Evolutionary conservation across 768 basidiomycete genomes (phyloP), one percentile per base, ranked within the genome.

Genomic region (Pisolithus marmoratus): DNA sequence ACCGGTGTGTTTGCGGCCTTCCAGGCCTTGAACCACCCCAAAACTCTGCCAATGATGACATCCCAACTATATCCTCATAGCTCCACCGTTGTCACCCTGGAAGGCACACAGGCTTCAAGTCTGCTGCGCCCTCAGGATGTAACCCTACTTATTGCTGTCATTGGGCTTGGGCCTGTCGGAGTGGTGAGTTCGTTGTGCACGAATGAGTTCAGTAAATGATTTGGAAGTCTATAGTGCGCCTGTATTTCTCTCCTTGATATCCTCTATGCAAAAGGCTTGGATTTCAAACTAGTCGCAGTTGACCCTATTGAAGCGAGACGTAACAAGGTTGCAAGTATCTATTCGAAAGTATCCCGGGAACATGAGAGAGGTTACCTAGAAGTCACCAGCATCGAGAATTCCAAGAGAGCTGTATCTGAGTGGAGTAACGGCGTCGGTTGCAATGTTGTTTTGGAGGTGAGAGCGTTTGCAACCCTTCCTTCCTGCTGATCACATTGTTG

Each of bases 121-220:
- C 72, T 58, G 40, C 58, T 81, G 43, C 71, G 68, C 8, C 54
- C 67, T 6, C 75, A 75, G 48, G 85, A 89, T 53, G 72, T 65
- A 50, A 53, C 68, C 8, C 61, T 89, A 53, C 83, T 79, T 1
- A 68, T 90, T 48, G 89, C 82, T 0, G 70, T 90, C 29, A 68
- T 90, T 19, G 89, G 88, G 4, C 72, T 91, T 47, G 89, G 89
- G 7, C 89, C 89, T 17, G 89, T 91, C 9, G 89, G 89, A 20
- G 68, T 90, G 53, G 79, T 81, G 58, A 45, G 75, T 58, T 24
- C 24, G 22, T 46, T 48, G 1, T 46, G 20, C 48, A 52, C 53
- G 12, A 24, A 27, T 26, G 12, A 29, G 31, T 34, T 29, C 9
- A 48, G 37, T 41, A 24, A 46, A 22, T 2, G 38, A 17, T 17